Base-by-base conservation (phyloP, 192 early-diverging fungal species). In the Coemansia sp. region DNA sequence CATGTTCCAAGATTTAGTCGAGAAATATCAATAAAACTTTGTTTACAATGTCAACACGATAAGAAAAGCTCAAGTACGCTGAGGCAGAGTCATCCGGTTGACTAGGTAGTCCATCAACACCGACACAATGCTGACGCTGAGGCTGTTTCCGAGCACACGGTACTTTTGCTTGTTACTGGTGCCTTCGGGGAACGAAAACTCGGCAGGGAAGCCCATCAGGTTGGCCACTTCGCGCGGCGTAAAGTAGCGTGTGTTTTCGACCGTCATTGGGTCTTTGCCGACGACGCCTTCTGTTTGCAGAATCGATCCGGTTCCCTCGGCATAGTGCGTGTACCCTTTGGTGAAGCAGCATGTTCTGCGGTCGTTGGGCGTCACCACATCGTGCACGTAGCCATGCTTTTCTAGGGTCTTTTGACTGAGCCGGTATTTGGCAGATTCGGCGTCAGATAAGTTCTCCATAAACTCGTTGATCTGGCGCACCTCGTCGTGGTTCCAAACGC, bases 111-210 rank as follows among this genome's bases (percentile, higher is more conserved):
- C 73, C 65, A 96, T 86, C 56, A 98, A 64, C 52, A 86, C 79
- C 0, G 87, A 77, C 0, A 97, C 91, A 1, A 97, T 87, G 44
- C 77, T 84, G 42, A 92, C 89, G 58, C 90, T 98, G 18, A 98
- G 82, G 29, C 89, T 92, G 63, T 98, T 98, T 2, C 96, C 96
- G 10, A 98, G 70, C 29, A 94, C 81, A n/a, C 87, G 74, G 60
- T 93, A 97, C 44, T 81, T 67, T 65, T 98, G 96, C 56, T 85
- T 87, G 14, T 83, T 53, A 2, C 82, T 87, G 12, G 87, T 85
- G 4, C 54, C 60, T 3, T 51, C 64, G 0, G 94, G 94, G 40
- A 97, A 94, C n/a, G 67, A 63, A 43, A 98, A 89, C 8, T 72
- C 65, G 5, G 67, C 58, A 6, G 90, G 89, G 54, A 92, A 92